phyloP scores from a whole-genome alignment of 208 protist genomes.

The Leishmania gerbilli region DNA sequence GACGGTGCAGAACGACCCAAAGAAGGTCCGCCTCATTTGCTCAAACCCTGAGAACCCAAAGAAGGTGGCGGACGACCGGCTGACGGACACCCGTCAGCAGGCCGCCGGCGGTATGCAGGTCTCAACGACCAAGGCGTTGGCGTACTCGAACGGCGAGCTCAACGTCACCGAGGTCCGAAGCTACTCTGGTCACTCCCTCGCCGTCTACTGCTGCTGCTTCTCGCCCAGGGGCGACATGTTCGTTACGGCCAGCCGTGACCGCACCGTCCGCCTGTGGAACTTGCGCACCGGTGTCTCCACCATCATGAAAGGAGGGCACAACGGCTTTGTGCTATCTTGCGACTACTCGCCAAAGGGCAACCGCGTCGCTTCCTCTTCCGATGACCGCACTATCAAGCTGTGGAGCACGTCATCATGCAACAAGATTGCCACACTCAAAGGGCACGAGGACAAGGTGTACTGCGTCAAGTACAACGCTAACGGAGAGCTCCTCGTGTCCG shows the following conservation, averaged over 20 bases:
- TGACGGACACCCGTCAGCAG: constrained; percentile 40
- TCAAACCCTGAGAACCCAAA: constrained; percentile 31
- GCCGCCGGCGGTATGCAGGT: constrained; percentile 1
- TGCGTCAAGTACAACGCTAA: constrained; percentile 84
- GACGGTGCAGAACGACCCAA: constrained; percentile 44
- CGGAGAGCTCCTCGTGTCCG: constrained; percentile 91
- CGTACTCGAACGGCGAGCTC: constrained; percentile 68
- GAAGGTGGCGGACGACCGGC: constrained; percentile 42
- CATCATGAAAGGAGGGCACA: constrained; percentile 87
- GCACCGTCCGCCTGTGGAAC: constrained; percentile 82
- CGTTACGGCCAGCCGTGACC: constrained; percentile 78
- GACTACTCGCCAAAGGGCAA: constrained; percentile 88
- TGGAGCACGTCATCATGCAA: constrained; percentile 72
- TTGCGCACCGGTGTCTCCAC: constrained; percentile 53
- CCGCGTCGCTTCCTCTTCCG: constrained; percentile 72
- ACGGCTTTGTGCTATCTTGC: constrained; percentile 88
- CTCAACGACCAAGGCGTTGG: constrained; percentile 31
- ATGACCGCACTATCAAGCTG: constrained; percentile 80
- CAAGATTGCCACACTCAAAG: constrained; percentile 89
- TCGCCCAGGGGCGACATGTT: constrained; percentile 74
- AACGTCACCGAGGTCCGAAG: constrained; percentile 51
- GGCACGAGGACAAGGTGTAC: constrained; percentile 95
- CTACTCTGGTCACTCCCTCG: constrained; percentile 64
- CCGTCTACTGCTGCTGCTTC: constrained; percentile 88
- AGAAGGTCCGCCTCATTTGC: constrained; percentile 83